Evolutionary conservation across 805 yeast species (phyloP), one percentile per base, ranked within the genome.

Genomic region (Wickerhamiella azyma): DNA sequence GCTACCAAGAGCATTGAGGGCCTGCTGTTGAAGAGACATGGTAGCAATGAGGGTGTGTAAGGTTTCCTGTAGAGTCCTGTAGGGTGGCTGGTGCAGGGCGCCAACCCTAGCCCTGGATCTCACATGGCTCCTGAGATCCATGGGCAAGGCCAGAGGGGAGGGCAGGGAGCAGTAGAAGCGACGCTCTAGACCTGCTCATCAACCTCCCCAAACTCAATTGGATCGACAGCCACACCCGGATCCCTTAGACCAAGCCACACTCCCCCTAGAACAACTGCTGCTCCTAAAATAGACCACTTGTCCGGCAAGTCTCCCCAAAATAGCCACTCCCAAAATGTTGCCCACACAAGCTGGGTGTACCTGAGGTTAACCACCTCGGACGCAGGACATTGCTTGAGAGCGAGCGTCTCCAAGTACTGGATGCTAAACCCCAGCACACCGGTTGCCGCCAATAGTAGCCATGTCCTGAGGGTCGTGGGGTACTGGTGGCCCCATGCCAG

Each of bases 401-500:
- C 96, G 7, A 84, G 77, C 0, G 96, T 83, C 39, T 83, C 62
- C 30, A 79, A 65, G 55, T 77, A 79, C 61, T 86, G 96, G 79
- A 81, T 81, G 49, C 77, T 63, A 61, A 86, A 88, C 0, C 96
- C 96, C 43, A 82, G 70, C 1, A 81, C 51, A 2, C 95, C 95
- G 48, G 85, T 70, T 17, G 70, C 57, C 1, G 64, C 47, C 52
- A 86, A 71, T 16, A 82, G 63, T 2, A 65, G 52, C 92, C 94
- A 83, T 60, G 41, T 28, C 18, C 16, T n/a, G n/a, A 26, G 26
- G 16, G 39, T 30, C 2, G 10, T 8, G 3, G 47, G 47, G 21
- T 45, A 45, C 10, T 10, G 2, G 26, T 11, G 14, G 17, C 85
- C 89, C 54, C 65, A 66, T 3, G 26, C 8, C 14, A 30, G 13